Base-by-base conservation (phyloP, 169 alveolate genomes). In the Besnoitia besnoiti region DNA sequence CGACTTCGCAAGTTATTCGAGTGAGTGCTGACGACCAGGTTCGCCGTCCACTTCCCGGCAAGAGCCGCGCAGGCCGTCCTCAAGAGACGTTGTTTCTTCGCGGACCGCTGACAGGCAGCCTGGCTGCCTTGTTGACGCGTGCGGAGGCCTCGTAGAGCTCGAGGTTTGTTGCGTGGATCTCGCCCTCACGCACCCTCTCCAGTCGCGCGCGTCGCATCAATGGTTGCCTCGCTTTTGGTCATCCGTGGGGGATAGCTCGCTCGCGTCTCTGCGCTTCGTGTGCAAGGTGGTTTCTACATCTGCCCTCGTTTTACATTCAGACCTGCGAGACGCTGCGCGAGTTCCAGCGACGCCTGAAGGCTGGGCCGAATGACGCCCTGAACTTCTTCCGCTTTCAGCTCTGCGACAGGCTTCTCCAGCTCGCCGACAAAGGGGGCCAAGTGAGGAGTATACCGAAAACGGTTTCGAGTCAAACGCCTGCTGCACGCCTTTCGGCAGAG, bases 341-440 rank as follows among this genome's bases (percentile, higher is more conserved):
- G 19, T 77, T 77, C 37, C 49, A 40, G 87, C 55, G 87, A 1
- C 59, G 30, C 35, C 35, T 77, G 40, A 77, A 77, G 30, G 87
- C 87, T 5, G 80, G 39, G n/a, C 44, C 14, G n/a, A 37, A 67
- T 10, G 82, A 73, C 16, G 82, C 82, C n/a, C n/a, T 37, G 82
- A 8, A 73, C 12, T 77, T 42, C 40, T 77, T 77, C 35, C 59
- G 50, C 59, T 21, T 16, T 51, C 87, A 77, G 55, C 59, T 42
- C 21, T 77, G 87, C 87, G 87, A 77, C 14, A 24, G 87, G 37
- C 87, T 77, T 24, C 87, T 77, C 37, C 87, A 77, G 87, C 87
- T 77, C 59, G 40, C 87, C 1, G 87, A 77, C 33, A 77, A 77
- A 35, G 87, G 87, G 5, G 87, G 87, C 33, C 87, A 77, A 55